These are phyloP conservation scores for Spathaspora hagerdaliae DNA, from an alignment of 805 yeast genomes.

Conservation along the genomic window DNA sequence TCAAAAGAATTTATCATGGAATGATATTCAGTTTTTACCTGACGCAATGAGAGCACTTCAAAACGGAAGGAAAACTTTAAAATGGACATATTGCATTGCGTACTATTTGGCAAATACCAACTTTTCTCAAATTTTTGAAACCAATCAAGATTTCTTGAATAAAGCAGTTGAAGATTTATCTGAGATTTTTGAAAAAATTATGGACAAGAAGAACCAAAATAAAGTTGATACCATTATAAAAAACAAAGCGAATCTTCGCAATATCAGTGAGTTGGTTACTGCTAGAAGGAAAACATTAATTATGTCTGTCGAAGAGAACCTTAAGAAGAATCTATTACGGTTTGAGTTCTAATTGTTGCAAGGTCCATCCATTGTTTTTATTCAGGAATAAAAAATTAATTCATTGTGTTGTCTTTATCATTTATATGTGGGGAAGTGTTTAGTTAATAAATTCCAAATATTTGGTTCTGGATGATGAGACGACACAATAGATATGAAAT, in stretches of 20 bases:
- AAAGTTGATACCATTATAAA: slow-evolving; percentile 29
- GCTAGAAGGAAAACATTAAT: slow-evolving; percentile 39
- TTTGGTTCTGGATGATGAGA: too few species aligned
- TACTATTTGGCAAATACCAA: slow-evolving; percentile 57
- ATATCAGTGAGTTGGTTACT: slow-evolving; percentile 39
- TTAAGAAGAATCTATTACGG: slow-evolving; percentile 29
- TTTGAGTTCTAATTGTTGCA: slow-evolving; percentile 10
- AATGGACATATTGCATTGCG: slow-evolving; percentile 88
- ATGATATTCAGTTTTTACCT: slow-evolving; percentile 77
- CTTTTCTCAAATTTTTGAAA: slow-evolving; percentile 62
- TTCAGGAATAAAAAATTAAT: too few species aligned
- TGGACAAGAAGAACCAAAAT: slow-evolving; percentile 20
- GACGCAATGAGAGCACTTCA: slow-evolving; percentile 65
- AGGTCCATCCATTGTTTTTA: too few species aligned
- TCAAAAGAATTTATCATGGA: slow-evolving; percentile 58
- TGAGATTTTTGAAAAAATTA: slow-evolving; percentile 48
- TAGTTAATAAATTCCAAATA: too few species aligned
- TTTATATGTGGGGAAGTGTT: too few species aligned
- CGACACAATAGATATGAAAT: too few species aligned
- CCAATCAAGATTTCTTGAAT: slow-evolving; percentile 61
- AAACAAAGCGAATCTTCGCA: slow-evolving; percentile 36
- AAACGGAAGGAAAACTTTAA: slow-evolving; percentile 68
- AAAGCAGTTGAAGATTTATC: slow-evolving; percentile 68
- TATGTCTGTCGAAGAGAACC: slow-evolving; percentile 40
- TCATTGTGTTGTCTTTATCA: too few species aligned